Conservation (phyloP, 2,329 filamentous ascomycete species). For the Clonostachys chloroleuca region DNA sequence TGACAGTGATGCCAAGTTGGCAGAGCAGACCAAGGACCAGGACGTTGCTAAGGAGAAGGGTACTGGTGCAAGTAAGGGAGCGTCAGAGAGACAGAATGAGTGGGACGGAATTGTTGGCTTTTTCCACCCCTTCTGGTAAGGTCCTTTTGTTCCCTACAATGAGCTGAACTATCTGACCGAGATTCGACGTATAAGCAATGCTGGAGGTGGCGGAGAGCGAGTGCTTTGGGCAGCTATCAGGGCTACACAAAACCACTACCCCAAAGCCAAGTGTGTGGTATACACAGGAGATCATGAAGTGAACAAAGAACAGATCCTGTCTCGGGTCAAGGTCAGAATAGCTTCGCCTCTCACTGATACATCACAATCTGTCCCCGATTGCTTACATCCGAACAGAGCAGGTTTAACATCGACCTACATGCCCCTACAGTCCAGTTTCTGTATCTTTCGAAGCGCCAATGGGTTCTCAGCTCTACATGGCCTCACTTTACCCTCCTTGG, state of each 20-base stretch:
- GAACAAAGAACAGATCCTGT: constrained; percentile 73
- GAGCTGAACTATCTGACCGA: background rate
- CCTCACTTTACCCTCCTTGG: constrained; percentile 89
- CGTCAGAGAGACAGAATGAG: constrained; percentile 26
- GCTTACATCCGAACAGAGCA: constrained; percentile 42
- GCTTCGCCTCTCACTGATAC: background rate
- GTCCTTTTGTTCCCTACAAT: constrained; percentile 1
- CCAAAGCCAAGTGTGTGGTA: constrained; percentile 81
- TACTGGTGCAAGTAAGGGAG: background rate
- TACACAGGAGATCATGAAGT: constrained; percentile 95
- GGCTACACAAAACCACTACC: constrained; percentile 85
- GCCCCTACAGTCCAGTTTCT: constrained; percentile 80
- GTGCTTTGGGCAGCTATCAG: constrained; percentile 95
- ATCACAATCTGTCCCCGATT: constrained; percentile 5
- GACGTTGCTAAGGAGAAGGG: background rate
- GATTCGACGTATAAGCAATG: constrained; percentile 58
- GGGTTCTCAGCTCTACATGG: constrained; percentile 83
- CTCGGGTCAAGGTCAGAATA: constrained; percentile 62
- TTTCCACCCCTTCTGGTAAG: constrained; percentile 95
- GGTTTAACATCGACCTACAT: constrained; percentile 91
- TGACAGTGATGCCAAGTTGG: constrained; percentile 34
- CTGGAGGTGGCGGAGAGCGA: constrained; percentile 90
- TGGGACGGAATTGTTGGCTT: constrained; percentile 91
- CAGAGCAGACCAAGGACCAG: constrained; percentile 14
- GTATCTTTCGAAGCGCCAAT: constrained; percentile 83